phyloP scores from a whole-genome alignment of 148 eudicot species.

The Hydrangea macrophylla region DNA sequence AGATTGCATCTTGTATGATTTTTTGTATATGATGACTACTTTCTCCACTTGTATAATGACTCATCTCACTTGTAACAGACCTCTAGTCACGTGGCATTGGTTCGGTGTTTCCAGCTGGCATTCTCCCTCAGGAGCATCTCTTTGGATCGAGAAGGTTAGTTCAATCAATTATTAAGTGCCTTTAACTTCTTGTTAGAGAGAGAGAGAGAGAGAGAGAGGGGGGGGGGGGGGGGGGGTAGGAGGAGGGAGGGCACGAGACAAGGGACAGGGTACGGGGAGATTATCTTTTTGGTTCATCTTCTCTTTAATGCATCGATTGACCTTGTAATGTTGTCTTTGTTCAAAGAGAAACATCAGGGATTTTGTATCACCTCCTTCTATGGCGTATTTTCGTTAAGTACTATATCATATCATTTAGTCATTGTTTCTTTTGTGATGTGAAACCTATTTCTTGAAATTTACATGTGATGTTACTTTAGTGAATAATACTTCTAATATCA shows the following conservation, averaged over 20 bases:
- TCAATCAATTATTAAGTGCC: background rate
- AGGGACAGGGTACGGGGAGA: too few relatives aligned
- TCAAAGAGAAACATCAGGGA: background rate
- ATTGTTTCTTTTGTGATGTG: background rate
- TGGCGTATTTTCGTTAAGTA: too few relatives aligned
- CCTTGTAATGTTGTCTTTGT: background rate
- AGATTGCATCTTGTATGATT: background rate
- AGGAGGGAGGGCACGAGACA: too few relatives aligned
- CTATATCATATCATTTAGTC: background rate
- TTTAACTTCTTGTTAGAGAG: background rate
- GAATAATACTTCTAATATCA: slow-evolving; percentile 17
- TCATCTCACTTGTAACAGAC: slow-evolving; percentile 42
- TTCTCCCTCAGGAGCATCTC: slow-evolving; percentile 74
- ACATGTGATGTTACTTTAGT: background rate
- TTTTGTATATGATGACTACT: background rate
- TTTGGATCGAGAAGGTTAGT: slow-evolving; percentile 63
- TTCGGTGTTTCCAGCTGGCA: slow-evolving; percentile 83
- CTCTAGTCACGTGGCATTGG: slow-evolving; percentile 63
- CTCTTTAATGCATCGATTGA: background rate
- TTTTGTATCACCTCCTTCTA: too few relatives aligned
- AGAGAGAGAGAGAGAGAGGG: background rate
- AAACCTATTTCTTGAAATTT: background rate
- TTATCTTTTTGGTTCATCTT: background rate
- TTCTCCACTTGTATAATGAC: slow-evolving; percentile 15
- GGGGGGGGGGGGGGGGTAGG: too few relatives aligned